Evolutionary conservation across 371 early-diverging fungal genomes (phyloP).

Genomic region (Caulochytrium protostelioides): DNA sequence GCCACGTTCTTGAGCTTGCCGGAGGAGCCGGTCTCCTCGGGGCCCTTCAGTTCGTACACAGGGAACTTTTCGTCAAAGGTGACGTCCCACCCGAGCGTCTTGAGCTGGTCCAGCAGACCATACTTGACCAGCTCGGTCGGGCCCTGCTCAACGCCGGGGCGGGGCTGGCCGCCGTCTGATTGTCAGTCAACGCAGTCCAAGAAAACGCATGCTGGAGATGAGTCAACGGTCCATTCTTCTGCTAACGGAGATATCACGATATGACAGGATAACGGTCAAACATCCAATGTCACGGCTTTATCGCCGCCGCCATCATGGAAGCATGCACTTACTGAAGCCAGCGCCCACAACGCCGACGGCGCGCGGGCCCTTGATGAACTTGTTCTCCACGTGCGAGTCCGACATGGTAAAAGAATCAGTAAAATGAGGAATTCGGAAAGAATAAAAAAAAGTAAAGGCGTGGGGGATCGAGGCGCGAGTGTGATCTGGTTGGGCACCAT

Average conservation of each 20-base stretch:
- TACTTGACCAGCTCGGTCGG: conserved; percentile 59
- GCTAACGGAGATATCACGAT: not conserved
- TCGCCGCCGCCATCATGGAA: not conserved
- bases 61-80: conserved; percentile 45
- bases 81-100: conserved; percentile 57
- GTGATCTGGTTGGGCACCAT: too few species aligned
- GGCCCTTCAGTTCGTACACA: conserved; percentile 16
- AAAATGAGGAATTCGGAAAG: too few species aligned
- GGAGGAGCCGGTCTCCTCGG: conserved; percentile 33
- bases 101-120: conserved; percentile 58
- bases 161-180: conserved; percentile 31
- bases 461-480: too few species aligned
- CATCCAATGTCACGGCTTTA: conserved; percentile 2
- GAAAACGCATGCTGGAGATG: not conserved
- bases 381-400: too few species aligned
- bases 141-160: conserved; percentile 75
- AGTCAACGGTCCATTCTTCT: not conserved
- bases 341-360: conserved; percentile 53
- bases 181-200: not conserved
- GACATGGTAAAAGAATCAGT: too few species aligned
- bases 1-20: conserved; percentile 64
- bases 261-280: conserved; percentile 3
- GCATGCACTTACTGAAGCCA: conserved; percentile 34
- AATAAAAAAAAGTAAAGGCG: too few species aligned
- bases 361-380: too few species aligned